phyloP scores from a whole-genome alignment of 352 stramenopile species.

The Globisporangium spinosum region DNA sequence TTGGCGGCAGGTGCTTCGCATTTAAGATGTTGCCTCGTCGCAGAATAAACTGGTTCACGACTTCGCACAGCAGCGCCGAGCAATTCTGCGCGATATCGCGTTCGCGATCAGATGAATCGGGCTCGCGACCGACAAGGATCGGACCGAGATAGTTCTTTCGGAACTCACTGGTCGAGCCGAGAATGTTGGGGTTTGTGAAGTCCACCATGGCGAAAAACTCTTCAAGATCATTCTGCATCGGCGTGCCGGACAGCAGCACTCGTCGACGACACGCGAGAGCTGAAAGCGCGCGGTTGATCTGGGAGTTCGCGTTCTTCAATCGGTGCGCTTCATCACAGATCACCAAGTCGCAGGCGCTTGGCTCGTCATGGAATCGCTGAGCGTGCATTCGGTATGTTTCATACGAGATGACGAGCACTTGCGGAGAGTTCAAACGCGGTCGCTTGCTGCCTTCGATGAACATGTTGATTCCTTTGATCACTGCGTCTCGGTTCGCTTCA shows the following conservation, averaged over 20 bases:
- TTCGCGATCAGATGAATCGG: constrained; percentile 85
- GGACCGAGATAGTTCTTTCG: constrained; percentile 89
- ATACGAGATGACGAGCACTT: constrained; percentile 88
- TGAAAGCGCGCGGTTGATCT: constrained; percentile 85
- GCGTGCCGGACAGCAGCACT: constrained; percentile 95
- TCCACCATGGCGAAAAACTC: constrained; percentile 98
- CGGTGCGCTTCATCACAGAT: constrained; percentile 99
- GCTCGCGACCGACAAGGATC: constrained; percentile 88
- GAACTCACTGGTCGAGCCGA: constrained; percentile 88
- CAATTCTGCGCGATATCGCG: constrained; percentile 72
- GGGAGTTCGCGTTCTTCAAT: constrained; percentile 97
- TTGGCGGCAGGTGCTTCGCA: constrained; percentile 96
- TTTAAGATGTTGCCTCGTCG: constrained; percentile 98
- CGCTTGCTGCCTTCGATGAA: constrained; percentile 83
- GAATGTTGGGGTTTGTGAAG: constrained; percentile 86
- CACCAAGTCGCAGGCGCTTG: constrained; percentile 91
- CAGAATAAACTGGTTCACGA: constrained; percentile 99
- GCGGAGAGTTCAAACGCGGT: constrained; percentile 42
- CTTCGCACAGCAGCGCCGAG: constrained; percentile 94
- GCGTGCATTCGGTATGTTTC: constrained; percentile 94
- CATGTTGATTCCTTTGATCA: constrained; percentile 79
- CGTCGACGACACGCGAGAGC: constrained; percentile 87
- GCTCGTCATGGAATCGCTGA: constrained; percentile 85
- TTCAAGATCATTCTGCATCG: constrained; percentile 98
- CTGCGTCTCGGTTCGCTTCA: constrained; percentile 74